Base-by-base conservation (phyloP, 768 basidiomycete genomes). In the Xerocomus spinulosus region DNA sequence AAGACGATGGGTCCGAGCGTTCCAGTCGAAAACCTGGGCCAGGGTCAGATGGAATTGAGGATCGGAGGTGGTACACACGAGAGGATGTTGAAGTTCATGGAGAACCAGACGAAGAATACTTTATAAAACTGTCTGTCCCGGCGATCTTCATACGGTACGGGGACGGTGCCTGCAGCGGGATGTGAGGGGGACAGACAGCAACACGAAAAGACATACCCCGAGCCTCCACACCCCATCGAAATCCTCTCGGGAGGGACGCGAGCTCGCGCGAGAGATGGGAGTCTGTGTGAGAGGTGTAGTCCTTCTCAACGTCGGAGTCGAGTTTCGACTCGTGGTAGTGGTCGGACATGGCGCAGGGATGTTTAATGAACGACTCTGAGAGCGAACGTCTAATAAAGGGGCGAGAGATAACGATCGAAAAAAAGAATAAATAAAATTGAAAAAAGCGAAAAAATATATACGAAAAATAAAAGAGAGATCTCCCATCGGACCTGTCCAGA, bases 51-150 rank as follows among this genome's bases (percentile, higher is more conserved):
- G 9, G 25, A 7, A 3, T 6, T 9, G 18, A 12, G 23, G n/a
- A 38, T 9, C 15, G 32, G 12, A 18, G 5, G 17, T 6, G 37
- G 25, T 9, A 61, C 73, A 23, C 24, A 83, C 66, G 73, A 74
- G 15, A 83, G 68, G 23, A 85, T 76, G 55, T 85, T 85, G 63
- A 83, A 75, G 58, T 83, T 85, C 45, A 78, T 74, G 8, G 84
- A 80, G 56, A 85, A 82, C 85, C 84, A 86, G 4, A 85, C 71
- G 56, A 82, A 82, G 69, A 85, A 85, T 55, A 84, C 64, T 50
- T 85, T 82, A 56, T 77, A 78, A 42, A 79, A 74, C 38, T 77
- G 75, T n/a, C 68, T 75, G 55, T 85, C 83, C 9, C 58, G 72
- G 38, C 83, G 75, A 35, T 77, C 68, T 23, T 75, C 74, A 2